Evolutionary conservation across 2,329 filamentous ascomycete genomes (phyloP).

Genomic region (Colletotrichum sp.): DNA sequence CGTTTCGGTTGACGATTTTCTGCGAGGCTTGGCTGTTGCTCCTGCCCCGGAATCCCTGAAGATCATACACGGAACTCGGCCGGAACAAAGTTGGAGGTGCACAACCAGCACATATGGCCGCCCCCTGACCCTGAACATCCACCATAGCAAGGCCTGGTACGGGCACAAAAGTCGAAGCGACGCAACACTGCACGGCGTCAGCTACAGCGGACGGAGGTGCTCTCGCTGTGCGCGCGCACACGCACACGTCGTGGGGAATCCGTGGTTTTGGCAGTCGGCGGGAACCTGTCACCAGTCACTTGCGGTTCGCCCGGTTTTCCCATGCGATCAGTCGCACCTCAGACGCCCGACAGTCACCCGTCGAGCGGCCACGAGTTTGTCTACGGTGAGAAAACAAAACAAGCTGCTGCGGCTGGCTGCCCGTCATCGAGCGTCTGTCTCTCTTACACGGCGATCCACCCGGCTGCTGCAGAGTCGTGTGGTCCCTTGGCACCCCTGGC

Average conservation of each 20-base stretch:
- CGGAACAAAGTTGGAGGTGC: constrained; percentile 2
- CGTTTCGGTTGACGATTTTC: background rate
- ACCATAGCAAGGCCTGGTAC: background rate
- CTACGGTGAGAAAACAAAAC: background rate
- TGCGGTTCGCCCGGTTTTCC: background rate
- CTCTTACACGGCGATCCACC: constrained; percentile 13
- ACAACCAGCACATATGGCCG: background rate
- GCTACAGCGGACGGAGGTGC: background rate
- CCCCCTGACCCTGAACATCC: constrained; percentile 5
- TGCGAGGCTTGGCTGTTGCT: background rate
- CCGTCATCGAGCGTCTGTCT: constrained; percentile 2
- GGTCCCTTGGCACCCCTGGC: background rate
- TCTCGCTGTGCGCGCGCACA: background rate
- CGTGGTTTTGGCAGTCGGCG: background rate
- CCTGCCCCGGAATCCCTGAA: constrained; percentile 11
- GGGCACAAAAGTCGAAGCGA: background rate
- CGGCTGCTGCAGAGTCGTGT: constrained; percentile 13
- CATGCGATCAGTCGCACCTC: background rate
- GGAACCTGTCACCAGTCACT: background rate
- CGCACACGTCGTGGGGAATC: background rate
- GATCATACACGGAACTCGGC: constrained; percentile 15
- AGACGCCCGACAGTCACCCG: background rate
- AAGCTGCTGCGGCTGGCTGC: background rate
- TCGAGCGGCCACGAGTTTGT: background rate
- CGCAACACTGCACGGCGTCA: background rate